Conservation (phyloP, 2,329 filamentous ascomycete genomes). For the Nothophaeocryptopus gaeumannii region DNA sequence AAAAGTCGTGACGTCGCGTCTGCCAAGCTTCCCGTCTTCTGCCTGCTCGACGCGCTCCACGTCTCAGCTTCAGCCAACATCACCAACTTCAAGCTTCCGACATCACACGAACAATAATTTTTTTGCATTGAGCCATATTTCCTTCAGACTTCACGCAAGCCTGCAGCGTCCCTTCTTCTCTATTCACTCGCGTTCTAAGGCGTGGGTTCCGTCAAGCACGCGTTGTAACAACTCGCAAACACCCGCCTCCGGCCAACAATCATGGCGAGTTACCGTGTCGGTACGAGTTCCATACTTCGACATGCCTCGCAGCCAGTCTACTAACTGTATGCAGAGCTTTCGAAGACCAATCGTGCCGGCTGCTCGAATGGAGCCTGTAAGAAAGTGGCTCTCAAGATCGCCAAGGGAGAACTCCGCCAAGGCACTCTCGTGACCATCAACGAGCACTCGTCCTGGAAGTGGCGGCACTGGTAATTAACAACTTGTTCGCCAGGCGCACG, state of each 20-base stretch:
- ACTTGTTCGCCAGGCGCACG: background rate
- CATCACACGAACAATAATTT: too few relatives aligned
- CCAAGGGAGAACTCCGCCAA: slow-evolving; percentile 74
- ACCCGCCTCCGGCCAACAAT: background rate
- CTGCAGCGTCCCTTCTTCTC: too few relatives aligned
- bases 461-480: slow-evolving; percentile 76
- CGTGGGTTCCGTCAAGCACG: too few relatives aligned
- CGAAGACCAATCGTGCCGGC: slow-evolving; percentile 67
- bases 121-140: too few relatives aligned
- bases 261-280: slow-evolving; percentile 9
- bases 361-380: slow-evolving; percentile 77
- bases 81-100: too few relatives aligned
- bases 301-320: background rate
- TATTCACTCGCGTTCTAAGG: too few relatives aligned
- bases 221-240: too few relatives aligned
- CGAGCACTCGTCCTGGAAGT: slow-evolving; percentile 64
- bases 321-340: slow-evolving; percentile 57
- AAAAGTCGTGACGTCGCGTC: background rate
- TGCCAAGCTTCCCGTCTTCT: background rate
- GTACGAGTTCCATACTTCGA: background rate
- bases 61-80: too few relatives aligned
- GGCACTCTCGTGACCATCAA: slow-evolving; percentile 67
- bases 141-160: too few relatives aligned
- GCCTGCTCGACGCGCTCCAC: too few relatives aligned
- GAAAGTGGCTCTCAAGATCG: slow-evolving; percentile 64